phyloP scores from a whole-genome alignment of 23 red algal genomes.

The Gracilaria caudata region DNA sequence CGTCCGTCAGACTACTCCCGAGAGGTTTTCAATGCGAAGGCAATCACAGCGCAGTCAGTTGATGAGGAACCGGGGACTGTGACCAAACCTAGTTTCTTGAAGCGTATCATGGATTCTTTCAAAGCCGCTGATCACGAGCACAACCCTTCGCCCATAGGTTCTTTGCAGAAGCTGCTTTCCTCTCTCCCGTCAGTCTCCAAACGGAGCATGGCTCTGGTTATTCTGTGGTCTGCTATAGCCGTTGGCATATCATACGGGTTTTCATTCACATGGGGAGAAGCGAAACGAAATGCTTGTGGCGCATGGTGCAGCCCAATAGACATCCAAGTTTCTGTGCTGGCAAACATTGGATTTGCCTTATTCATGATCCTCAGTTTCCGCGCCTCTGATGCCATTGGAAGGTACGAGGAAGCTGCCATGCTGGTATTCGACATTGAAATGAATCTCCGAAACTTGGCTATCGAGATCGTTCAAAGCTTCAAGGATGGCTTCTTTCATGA shows the following conservation, averaged over 20 bases:
- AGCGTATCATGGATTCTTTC: background rate
- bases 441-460: constrained; percentile 33
- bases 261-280: background rate
- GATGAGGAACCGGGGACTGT: background rate
- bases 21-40: constrained; percentile 16
- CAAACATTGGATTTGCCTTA: constrained; percentile 49
- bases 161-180: background rate
- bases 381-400: constrained; percentile 42
- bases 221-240: constrained; percentile 22
- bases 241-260: constrained; percentile 10
- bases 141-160: background rate
- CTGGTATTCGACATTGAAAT: constrained; percentile 30
- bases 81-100: background rate
- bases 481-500: constrained; percentile 22
- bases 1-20: constrained; percentile 11
- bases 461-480: constrained; percentile 24
- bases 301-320: constrained; percentile 54
- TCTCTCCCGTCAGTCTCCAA: constrained; percentile 15
- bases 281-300: background rate
- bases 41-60: background rate
- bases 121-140: background rate
- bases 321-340: constrained; percentile 30
- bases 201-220: background rate
- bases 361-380: constrained; percentile 58
- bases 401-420: constrained; percentile 49